Base-by-base conservation (phyloP, 2,329 filamentous ascomycete species). In the Penicillium corylophilum region DNA sequence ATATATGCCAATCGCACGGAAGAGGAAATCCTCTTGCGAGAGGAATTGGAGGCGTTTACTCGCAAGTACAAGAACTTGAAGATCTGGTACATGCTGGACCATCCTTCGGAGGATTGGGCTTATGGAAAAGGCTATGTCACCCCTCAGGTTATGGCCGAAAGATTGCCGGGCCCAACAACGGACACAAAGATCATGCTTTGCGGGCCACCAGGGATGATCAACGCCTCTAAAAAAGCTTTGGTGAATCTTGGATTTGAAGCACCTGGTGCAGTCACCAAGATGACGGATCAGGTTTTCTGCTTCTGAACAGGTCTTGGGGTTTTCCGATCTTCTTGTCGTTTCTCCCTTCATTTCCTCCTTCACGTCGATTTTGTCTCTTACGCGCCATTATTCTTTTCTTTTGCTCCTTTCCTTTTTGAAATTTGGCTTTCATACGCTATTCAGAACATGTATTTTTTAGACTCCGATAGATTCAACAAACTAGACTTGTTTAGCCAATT, bases 121-220 rank as follows among this genome's bases (percentile, higher is more conserved):
- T 74, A 71, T 36, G 78, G 76, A 2, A 68, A 59, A 0, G 83
- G 82, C 0, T 81, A 74, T 49, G 76, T 85, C 1, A 83, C 76
- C 0, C 71, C 72, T 39, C 75, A 79, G 0, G 62, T 83, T 31
- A 76, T 86, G 60, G 60, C 68, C 44, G 71, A 80, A 52, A 71
- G 64, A 29, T 69, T 86, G 43, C 81, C 82, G 1, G 56, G 60
- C 0, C 67, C 81, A 0, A 70, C 68, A 0, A 40, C 61, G 0
- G 77, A 81, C 13, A 74, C 74, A 2, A 85, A 82, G 64, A 64
- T 83, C 7, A 71, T 84, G 71, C 67, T 86, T 1, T 86, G 83
- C 57, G 84, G 84, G 0, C 83, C 84, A 0, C 83, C 83, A 0
- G 78, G 77, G 0, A 82, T 86, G 81, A 70, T 86, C 4, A 78